phyloP scores from a whole-genome alignment of 345 rosid genomes.

The Nephelium lappaceum region DNA sequence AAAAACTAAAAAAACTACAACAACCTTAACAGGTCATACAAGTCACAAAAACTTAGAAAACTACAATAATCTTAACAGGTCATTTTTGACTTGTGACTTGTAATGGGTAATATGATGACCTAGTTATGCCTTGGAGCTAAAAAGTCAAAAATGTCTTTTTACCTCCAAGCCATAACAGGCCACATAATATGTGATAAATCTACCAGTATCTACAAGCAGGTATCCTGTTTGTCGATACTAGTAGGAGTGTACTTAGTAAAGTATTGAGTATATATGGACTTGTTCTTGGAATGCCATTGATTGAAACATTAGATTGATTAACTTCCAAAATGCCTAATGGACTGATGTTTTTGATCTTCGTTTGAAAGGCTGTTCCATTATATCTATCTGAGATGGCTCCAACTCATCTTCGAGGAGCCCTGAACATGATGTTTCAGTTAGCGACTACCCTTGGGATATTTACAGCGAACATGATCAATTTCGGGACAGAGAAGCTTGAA shows the following conservation, averaged over 20 bases:
- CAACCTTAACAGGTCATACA: no score
- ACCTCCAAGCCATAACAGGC: no score
- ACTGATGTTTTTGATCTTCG: neutral
- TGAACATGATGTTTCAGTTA: constrained; percentile 93
- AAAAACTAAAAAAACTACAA: no score
- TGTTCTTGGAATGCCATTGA: neutral
- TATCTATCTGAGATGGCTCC: constrained; percentile 97
- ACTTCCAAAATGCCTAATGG: neutral
- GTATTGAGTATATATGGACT: neutral
- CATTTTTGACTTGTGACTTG: no score
- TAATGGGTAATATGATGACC: no score
- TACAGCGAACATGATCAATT: constrained; percentile 91
- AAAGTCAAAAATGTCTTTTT: no score
- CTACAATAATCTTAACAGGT: no score
- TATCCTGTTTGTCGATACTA: constrained; percentile 14
- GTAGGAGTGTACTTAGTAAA: neutral
- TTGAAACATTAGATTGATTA: neutral
- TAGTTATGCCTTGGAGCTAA: no score
- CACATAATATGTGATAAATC: no score
- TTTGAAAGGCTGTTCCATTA: constrained; percentile 71
- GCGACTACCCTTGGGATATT: constrained; percentile 91
- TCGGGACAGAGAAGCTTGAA: constrained; percentile 71
- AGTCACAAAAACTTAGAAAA: no score
- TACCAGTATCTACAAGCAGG: no score
- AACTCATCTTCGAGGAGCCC: constrained; percentile 85